Conservation (phyloP, 2,329 filamentous ascomycete genomes). For the Clarireedia hainanense region DNA sequence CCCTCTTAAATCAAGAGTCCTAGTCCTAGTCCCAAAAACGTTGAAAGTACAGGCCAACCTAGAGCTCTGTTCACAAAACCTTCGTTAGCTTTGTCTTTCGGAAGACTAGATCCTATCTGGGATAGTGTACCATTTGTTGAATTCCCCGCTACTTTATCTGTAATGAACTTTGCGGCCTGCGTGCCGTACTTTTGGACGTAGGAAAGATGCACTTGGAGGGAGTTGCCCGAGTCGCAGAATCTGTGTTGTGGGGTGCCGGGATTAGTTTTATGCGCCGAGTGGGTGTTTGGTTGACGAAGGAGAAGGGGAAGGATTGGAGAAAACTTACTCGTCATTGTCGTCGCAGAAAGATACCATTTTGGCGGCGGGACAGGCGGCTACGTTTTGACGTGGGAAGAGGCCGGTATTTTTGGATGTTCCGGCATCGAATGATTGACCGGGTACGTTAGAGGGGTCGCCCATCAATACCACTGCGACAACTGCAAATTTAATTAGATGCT, state of each 20-base stretch:
- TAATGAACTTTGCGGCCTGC: conserved; percentile 3
- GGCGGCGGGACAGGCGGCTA: not conserved
- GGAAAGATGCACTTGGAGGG: not conserved
- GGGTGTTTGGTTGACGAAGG: not conserved
- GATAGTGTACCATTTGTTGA: too few species aligned
- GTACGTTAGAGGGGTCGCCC: conserved; percentile 31
- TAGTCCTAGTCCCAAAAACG: too few species aligned
- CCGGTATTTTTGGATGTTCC: conserved; percentile 26
- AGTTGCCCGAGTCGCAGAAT: conserved; percentile 1
- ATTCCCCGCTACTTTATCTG: not conserved
- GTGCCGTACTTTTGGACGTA: conserved; percentile 1
- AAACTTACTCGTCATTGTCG: not conserved
- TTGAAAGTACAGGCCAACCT: too few species aligned
- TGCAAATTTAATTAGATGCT: conserved; percentile 13
- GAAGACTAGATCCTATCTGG: too few species aligned
- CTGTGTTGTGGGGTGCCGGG: not conserved
- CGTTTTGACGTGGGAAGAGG: conserved; percentile 17
- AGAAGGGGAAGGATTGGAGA: too few species aligned
- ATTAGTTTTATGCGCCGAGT: not conserved
- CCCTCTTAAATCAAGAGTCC: too few species aligned
- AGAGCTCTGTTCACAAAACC: too few species aligned
- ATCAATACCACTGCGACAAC: conserved; percentile 30
- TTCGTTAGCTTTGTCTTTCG: too few species aligned
- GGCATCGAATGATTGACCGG: conserved; percentile 24
- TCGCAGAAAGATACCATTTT: not conserved